Evolutionary conservation across 176 grass and related monocot species (phyloP), one percentile per base, ranked within the genome.

Genomic region (Zoysia pacifica): DNA sequence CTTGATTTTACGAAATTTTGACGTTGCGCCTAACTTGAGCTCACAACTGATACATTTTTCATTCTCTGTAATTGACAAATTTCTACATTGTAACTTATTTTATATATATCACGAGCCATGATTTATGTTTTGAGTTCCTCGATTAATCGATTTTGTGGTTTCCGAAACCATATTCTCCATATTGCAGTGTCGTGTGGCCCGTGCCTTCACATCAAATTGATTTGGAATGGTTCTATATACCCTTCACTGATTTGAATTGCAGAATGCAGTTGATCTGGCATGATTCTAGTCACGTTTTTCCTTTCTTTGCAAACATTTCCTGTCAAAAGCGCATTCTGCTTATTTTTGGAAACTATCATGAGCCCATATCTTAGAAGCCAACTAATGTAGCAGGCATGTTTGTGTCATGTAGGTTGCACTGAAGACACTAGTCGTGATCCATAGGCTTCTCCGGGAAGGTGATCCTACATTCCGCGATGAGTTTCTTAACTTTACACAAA

Each of bases 361-460:
- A 11, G 2, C 60, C 51, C 36, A 63, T 55, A 69, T 38, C 16
- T 12, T 42, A 37, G 36, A 9, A 86, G 19, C 49, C 7, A 82
- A 72, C 39, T 87, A 83, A 81, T 72, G 4, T 73, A 67, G 38
- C 39, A 73, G 76, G 2, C 2, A 47, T 82, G 35, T 69, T 83
- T 48, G 16, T 47, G 41, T 83, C 43, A n/a, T 93, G 65, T 76
- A 94, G 95, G 95, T 98, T 80, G 90, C 92, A 43, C 76, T 98
- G 75, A 98, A 98, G 87, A 83, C 92, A 65, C 88, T 94, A 61
- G 87, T 98, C 48, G 95, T 93, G 52, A 98, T 98, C 63, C 95
- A 98, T 80, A 91, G 95, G 86, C 90, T 94, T 89, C 86, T 98
- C 15, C 85, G 90, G 28, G 95, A 98, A 41, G 95, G 92, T 61